A percentile compares a stretch with the other conserved stretches of the same genome.
phyloP scores from a whole-genome alignment of 768 basidiomycete genomes.

The Mycena indigotica region DNA sequence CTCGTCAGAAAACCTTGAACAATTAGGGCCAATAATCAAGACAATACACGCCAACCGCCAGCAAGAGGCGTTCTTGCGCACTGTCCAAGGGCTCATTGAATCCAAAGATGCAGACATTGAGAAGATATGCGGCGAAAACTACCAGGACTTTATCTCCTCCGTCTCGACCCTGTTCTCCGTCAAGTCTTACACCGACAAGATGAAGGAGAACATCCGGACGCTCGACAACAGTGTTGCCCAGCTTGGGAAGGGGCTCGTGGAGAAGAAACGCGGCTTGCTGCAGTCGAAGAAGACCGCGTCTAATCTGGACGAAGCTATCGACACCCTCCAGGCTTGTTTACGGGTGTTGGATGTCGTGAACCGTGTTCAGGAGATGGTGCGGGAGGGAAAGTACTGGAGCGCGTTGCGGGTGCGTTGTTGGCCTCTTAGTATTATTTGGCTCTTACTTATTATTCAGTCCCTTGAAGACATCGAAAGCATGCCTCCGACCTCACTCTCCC shows the following conservation, averaged over 20 bases:
- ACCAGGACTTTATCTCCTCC: slow-evolving; percentile 96
- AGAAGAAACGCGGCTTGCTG: slow-evolving; percentile 89
- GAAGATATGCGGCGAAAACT: slow-evolving; percentile 92
- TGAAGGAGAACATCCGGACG: slow-evolving; percentile 88
- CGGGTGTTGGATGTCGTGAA: slow-evolving; percentile 91
- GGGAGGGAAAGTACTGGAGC: slow-evolving; percentile 94
- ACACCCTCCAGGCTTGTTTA: slow-evolving; percentile 90
- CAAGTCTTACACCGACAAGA: slow-evolving; percentile 92
- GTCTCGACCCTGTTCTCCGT: slow-evolving; percentile 96
- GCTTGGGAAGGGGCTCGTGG: slow-evolving; percentile 83
- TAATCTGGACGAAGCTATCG: slow-evolving; percentile 96
- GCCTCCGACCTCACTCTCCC: slow-evolving; percentile 84
- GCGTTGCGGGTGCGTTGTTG: slow-evolving; percentile 79
- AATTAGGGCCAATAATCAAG: slow-evolving; percentile 92
- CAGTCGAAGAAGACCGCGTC: slow-evolving; percentile 91
- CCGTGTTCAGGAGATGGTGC: slow-evolving; percentile 90
- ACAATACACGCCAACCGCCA: slow-evolving; percentile 86
- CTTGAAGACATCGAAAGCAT: slow-evolving; percentile 93
- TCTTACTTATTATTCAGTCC: slow-evolving; percentile 59
- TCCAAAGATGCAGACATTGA: slow-evolving; percentile 97
- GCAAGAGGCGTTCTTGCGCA: slow-evolving; percentile 87
- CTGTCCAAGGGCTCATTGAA: slow-evolving; percentile 83
- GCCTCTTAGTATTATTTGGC: slow-evolving; percentile 33
- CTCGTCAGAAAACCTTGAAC: slow-evolving; percentile 91
- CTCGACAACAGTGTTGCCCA: slow-evolving; percentile 87